These are phyloP conservation scores for Plasmodium coatneyi DNA, from an alignment of 169 alveolate genomes.

Conservation along the genomic window DNA sequence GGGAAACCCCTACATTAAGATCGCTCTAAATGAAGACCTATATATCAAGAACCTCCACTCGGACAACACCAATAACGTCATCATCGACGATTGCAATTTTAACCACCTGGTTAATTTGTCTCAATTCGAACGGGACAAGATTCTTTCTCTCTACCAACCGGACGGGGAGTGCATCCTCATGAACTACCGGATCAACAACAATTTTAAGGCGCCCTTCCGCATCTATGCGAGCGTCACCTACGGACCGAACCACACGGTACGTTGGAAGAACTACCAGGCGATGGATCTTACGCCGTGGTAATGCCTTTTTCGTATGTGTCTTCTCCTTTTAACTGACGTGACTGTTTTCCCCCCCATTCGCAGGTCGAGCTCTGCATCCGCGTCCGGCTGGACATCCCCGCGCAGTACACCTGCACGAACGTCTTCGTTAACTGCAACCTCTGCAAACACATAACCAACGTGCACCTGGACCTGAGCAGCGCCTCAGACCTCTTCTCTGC, in stretches of 20 bases:
- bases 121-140: slow-evolving; percentile 87
- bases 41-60: slow-evolving; percentile 47
- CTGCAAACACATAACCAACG: slow-evolving; percentile 59
- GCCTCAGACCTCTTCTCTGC: slow-evolving; percentile 66
- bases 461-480: slow-evolving; percentile 17
- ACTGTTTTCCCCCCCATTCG: no score
- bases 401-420: slow-evolving; percentile 58
- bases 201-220: slow-evolving; percentile 86
- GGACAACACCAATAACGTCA: slow-evolving; percentile 46
- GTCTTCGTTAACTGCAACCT: slow-evolving; percentile 50
- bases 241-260: slow-evolving; percentile 67
- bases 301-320: not conserved
- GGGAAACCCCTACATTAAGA: slow-evolving; percentile 90
- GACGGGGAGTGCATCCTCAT: slow-evolving; percentile 97
- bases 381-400: slow-evolving; percentile 9
- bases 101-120: slow-evolving; percentile 91
- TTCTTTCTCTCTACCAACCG: slow-evolving; percentile 94
- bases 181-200: slow-evolving; percentile 93
- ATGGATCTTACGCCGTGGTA: not conserved
- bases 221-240: slow-evolving; percentile 66
- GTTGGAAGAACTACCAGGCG: not conserved
- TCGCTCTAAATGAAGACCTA: slow-evolving; percentile 91
- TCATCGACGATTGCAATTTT: slow-evolving; percentile 91
- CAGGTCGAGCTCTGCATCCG: slow-evolving; percentile 61
- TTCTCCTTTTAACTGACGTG: no score